Percentiles rank a stretch among this genome's conserved stretches.
These are phyloP conservation scores for Incumbomyces delicatus DNA, from an alignment of 2,329 filamentous ascomycete genomes.

Conservation along the genomic window DNA sequence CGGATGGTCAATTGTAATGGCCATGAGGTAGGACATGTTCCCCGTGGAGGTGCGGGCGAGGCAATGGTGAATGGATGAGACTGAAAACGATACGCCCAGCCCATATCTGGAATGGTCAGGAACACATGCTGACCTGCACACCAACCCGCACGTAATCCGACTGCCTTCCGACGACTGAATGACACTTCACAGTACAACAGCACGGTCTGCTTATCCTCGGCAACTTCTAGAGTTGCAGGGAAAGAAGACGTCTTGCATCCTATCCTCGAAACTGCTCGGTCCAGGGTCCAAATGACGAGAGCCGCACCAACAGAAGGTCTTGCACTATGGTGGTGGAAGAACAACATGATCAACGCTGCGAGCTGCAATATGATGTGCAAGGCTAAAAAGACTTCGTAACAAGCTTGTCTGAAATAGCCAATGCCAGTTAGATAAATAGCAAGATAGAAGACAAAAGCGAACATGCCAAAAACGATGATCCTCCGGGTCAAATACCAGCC, in stretches of 20 bases:
- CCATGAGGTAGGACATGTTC: conserved; percentile 29
- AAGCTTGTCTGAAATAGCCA: conserved; percentile 48
- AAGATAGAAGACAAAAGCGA: conserved; percentile 49
- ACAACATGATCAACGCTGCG: conserved; percentile 47
- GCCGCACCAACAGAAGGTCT: conserved; percentile 45
- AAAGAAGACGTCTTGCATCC: conserved; percentile 41
- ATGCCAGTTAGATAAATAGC: conserved; percentile 54
- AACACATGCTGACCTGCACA: conserved; percentile 55
- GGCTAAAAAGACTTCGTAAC: conserved; percentile 55
- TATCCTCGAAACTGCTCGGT: conserved; percentile 49
- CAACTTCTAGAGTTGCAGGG: conserved; percentile 42
- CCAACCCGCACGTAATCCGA: conserved; percentile 44
- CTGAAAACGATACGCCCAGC: conserved; percentile 45
- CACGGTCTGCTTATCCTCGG: conserved; percentile 49
- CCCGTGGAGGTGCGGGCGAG: conserved; percentile 29
- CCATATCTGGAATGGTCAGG: conserved; percentile 48
- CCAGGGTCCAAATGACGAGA: conserved; percentile 47
- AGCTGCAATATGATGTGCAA: conserved; percentile 50
- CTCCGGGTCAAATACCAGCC: conserved; percentile 41
- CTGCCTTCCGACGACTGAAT: conserved; percentile 9
- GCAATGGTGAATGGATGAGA: conserved; percentile 60
- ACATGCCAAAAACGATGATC: conserved; percentile 46
- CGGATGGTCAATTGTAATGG: conserved; percentile 47
- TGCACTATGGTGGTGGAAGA: conserved; percentile 47
- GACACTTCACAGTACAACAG: conserved; percentile 29